Evolutionary conservation across 83 land plant species (phyloP).

Genomic region (Picea abies): DNA sequence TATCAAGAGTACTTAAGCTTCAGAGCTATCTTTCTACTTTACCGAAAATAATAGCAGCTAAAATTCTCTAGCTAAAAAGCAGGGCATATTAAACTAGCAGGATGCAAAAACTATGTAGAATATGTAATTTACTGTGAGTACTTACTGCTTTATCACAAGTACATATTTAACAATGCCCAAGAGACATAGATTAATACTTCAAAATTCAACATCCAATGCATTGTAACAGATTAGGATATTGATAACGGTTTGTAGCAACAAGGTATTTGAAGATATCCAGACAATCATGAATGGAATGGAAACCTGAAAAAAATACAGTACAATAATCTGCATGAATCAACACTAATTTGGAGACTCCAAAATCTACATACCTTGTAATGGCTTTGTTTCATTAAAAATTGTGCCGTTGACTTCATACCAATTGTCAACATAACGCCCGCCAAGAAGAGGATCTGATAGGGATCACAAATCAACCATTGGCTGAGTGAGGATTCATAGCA

Average conservation of each 20-base stretch:
- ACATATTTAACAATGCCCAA: background rate
- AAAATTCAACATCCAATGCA: background rate
- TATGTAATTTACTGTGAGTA: background rate
- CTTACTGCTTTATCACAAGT: background rate
- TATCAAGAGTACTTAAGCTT: background rate
- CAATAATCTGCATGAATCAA: background rate
- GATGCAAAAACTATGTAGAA: background rate
- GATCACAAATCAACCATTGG: slow-evolving; percentile 4
- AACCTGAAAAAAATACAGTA: background rate
- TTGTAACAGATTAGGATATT: background rate
- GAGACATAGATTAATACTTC: background rate
- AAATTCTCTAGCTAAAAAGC: background rate
- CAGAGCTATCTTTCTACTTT: background rate
- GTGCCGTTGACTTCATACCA: slow-evolving; percentile 84
- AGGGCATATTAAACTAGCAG: background rate
- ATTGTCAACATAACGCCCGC: slow-evolving; percentile 89
- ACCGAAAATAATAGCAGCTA: background rate
- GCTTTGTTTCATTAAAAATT: slow-evolving; percentile 84
- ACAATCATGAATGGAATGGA: background rate
- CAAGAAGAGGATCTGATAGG: slow-evolving; percentile 84
- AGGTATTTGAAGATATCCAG: background rate
- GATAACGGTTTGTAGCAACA: background rate
- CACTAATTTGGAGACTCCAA: background rate
- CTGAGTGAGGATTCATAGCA: background rate
- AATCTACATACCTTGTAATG: slow-evolving; percentile 71